phyloP scores from a whole-genome alignment of 2,329 filamentous ascomycete genomes.

The Clonostachys chloroleuca region DNA sequence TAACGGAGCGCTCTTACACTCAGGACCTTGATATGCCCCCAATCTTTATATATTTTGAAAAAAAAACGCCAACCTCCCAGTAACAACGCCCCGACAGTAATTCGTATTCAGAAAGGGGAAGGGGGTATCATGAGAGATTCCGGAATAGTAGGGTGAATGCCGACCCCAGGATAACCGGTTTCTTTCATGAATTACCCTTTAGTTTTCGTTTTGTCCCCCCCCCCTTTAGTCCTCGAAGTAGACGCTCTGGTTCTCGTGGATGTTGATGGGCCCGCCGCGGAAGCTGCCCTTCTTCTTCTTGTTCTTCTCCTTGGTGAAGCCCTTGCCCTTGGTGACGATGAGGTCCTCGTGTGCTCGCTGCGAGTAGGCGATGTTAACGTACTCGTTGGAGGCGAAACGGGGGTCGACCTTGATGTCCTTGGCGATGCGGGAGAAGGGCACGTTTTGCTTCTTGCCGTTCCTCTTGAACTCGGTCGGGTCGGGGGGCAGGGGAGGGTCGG shows the following conservation, averaged over 20 bases:
- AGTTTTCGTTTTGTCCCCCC: no score
- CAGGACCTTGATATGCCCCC: no score
- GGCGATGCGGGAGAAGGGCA: slow-evolving; percentile 75
- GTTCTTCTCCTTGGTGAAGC: slow-evolving; percentile 99
- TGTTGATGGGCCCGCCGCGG: slow-evolving; percentile 84
- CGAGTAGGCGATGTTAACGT: slow-evolving; percentile 81
- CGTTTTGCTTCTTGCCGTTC: slow-evolving; percentile 40
- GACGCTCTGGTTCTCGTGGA: slow-evolving; percentile 75
- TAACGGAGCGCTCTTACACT: no score
- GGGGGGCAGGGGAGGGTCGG: slow-evolving; percentile 47
- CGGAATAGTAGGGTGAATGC: no score
- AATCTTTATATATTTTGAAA: no score
- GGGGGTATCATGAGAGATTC: no score
- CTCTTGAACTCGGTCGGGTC: slow-evolving; percentile 31
- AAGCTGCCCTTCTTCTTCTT: slow-evolving; percentile 94
- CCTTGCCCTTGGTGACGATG: slow-evolving; percentile 88
- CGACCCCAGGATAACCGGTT: no score
- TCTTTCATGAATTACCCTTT: no score
- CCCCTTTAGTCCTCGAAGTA: slow-evolving; percentile 84
- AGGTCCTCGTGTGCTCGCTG: slow-evolving; percentile 84
- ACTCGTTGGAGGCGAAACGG: slow-evolving; percentile 73
- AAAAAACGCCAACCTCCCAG: no score
- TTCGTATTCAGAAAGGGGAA: no score
- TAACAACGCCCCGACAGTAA: no score
- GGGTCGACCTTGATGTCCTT: slow-evolving; percentile 64